A percentile compares a stretch with the other conserved stretches of the same genome.
These are phyloP conservation scores for Carex parvula DNA, from an alignment of 176 grass and related monocot species.

Conservation along the genomic window DNA sequence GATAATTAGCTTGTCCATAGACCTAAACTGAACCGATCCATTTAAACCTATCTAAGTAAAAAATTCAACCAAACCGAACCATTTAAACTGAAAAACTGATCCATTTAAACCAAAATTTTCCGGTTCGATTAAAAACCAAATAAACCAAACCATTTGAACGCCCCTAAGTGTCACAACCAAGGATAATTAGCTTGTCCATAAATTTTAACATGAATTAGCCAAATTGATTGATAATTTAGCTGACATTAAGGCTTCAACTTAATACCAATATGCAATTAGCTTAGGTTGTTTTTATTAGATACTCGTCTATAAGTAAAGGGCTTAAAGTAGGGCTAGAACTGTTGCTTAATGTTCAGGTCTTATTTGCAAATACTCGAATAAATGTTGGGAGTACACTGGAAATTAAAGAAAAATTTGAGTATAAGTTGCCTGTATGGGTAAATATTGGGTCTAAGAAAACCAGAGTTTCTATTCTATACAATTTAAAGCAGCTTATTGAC, in stretches of 20 bases:
- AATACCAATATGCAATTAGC: background rate
- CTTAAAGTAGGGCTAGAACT: background rate
- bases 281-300: background rate
- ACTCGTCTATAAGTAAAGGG: background rate
- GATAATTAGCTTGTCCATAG: background rate
- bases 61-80: too few species aligned
- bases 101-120: too few species aligned
- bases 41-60: too few species aligned
- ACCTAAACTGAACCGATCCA: too few species aligned
- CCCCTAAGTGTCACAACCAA: background rate
- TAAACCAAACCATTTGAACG: too few species aligned
- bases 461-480: background rate
- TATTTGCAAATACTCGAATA: background rate
- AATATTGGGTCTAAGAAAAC: background rate
- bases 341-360: background rate
- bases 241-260: background rate
- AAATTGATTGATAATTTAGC: background rate
- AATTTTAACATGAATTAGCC: background rate
- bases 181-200: background rate
- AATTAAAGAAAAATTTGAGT: background rate
- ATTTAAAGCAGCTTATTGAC: background rate
- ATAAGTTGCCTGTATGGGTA: background rate
- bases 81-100: too few species aligned
- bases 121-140: too few species aligned
- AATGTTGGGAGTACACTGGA: background rate